Evolutionary conservation across 2,329 filamentous ascomycete genomes (phyloP), one percentile per base, ranked within the genome.

Genomic region (Thelonectria blattea): DNA sequence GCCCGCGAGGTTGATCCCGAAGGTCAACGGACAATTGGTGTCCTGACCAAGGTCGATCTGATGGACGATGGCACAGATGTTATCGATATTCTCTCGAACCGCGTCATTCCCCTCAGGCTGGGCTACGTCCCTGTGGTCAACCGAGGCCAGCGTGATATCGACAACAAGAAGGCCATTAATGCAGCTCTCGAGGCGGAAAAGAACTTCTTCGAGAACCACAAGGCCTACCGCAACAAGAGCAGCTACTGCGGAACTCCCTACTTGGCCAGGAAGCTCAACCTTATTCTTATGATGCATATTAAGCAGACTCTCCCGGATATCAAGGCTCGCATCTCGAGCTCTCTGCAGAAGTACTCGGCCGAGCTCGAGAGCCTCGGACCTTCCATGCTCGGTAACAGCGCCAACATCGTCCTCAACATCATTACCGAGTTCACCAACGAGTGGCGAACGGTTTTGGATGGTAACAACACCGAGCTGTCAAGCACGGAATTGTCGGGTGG

Each of bases 241-340:
- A 91, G 93, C 6, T 99, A 99, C 84, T 99, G 95, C 78, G 95
- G 95, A 76, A 99, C 95, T 3, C 95, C 95, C 4, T 99, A 99
- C 74, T 83, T 99, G 61, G 95, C 95, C 4, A 89, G 94, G 69
- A 99, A 99, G 80, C 87, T 99, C 62, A 99, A 99, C 79, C 84
- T 99, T 72, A 98, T 99, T 74, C 85, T 99, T 69, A 98, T 99
- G 94, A 99, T 99, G 95, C 95, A 99, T 82, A 99, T 99, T 83
- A 99, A 99, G 81, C 94, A 99, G 81, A 99, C 95, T 1, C 86
- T 99, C 14, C 95, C 95, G 42, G 95, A 99, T 74, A 99, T 99
- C 83, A 99, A 99, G 81, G 92, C 91, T 14, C 91, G 96, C 65
- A 99, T 99, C 70, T 87, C 91, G n/a, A 91, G 91, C 68, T 97